Conservation (phyloP, 306 rosid species). For the Calophaca sinica region DNA sequence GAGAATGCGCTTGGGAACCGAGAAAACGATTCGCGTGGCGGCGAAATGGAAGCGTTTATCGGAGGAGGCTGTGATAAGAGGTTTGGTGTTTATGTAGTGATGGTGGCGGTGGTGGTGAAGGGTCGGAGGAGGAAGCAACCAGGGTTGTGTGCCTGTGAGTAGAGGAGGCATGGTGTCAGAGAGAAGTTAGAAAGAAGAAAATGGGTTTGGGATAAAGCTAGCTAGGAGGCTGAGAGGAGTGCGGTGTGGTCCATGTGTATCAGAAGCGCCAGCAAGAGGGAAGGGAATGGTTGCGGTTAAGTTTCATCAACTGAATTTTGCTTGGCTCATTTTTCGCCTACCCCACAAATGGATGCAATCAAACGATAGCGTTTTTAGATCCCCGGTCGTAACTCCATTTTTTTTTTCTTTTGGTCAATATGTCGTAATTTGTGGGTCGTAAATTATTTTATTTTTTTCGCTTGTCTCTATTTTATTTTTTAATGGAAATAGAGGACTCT, state of each 20-base stretch:
- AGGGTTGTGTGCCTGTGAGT: constrained; percentile 54
- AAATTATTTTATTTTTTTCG: too few relatives aligned
- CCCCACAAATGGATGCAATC: neutral
- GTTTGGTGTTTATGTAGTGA: neutral
- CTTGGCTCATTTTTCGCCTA: constrained; percentile 15
- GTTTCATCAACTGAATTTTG: neutral
- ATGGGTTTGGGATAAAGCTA: constrained; percentile 29
- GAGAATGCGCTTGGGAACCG: constrained; percentile 43
- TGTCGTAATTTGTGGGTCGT: too few relatives aligned
- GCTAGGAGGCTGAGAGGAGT: constrained; percentile 38
- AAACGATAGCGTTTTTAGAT: constrained; percentile 33
- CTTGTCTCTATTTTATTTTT: too few relatives aligned
- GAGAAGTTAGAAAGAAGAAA: neutral
- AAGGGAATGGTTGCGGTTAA: constrained; percentile 22
- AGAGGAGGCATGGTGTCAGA: constrained; percentile 56
- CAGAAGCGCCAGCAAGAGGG: constrained; percentile 15
- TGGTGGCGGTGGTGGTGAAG: constrained; percentile 41
- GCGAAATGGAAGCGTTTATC: constrained; percentile 38
- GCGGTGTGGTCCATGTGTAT: constrained; percentile 32
- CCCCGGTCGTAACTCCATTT: neutral
- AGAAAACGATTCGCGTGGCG: constrained; percentile 28
- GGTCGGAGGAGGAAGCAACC: constrained; percentile 42
- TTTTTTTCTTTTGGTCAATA: too few relatives aligned
- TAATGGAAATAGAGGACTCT: too few relatives aligned
- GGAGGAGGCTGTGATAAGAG: constrained; percentile 17